Base-by-base conservation (phyloP, 768 basidiomycete species). In the Xerocomellus chrysenteron region DNA sequence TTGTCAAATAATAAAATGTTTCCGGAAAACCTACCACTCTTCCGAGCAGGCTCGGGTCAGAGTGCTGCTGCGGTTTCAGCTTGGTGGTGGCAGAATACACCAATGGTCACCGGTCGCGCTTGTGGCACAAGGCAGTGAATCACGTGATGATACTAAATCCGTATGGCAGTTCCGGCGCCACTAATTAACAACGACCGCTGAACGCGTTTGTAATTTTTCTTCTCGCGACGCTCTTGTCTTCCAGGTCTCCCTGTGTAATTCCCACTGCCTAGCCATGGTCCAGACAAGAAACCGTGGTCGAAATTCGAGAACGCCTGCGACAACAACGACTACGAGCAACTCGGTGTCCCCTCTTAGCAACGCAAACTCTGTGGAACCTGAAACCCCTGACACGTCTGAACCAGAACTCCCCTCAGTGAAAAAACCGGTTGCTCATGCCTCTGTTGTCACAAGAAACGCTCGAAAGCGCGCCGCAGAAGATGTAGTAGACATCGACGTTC, bases 361-460 rank as follows among this genome's bases (percentile, higher is more conserved):
- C 33, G 68, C 71, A 50, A 70, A 72, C 24, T 82, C 84, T 33
- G 72, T 74, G 41, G 72, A 77, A 65, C 67, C 69, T 32, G 78
- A 78, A 63, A 84, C 84, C 49, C 84, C 85, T 62, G 72, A 72
- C 41, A 84, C 83, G 32, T 86, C 84, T 26, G 73, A 73, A 37
- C 63, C 67, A 40, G 71, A 69, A 32, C 44, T 58, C 30, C 54
- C n/a, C 26, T 11, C 17, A 5, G 30, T 36, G 24, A 50, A 64
- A 24, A 49, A 58, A n/a, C 35, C 36, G 12, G 26, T 50, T 16
- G 26, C 21, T 36, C 44, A 43, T 11, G 41, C 53, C 30, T 11
- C 53, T 37, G 2, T 50, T 16, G 24, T 47, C 36, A 61, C 51
- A 24, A 60, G 55, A 61, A 66, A 28, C 9, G 36, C 59, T 26